These are phyloP conservation scores for Neoascochyta sp. DNA, from an alignment of 2,329 filamentous ascomycete species.

Conservation along the genomic window DNA sequence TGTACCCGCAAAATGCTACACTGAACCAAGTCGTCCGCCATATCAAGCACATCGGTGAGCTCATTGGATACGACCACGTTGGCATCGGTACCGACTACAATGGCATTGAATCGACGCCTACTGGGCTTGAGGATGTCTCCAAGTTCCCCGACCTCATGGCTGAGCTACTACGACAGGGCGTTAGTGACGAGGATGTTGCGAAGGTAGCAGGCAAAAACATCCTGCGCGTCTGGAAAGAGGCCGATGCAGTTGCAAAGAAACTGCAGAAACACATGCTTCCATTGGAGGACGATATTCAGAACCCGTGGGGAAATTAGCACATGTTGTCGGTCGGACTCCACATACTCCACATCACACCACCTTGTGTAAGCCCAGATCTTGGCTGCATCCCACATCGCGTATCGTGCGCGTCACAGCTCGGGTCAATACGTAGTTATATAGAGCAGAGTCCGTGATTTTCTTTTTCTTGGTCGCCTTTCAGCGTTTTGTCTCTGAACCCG, in stretches of 20 bases:
- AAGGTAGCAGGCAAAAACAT: constrained; percentile 79
- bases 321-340: constrained; percentile 2
- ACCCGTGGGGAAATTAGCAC: constrained; percentile 14
- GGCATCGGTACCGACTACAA: constrained; percentile 90
- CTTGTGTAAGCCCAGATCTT: constrained; percentile 15
- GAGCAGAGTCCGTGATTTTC: no score
- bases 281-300: constrained; percentile 43
- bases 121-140: constrained; percentile 78
- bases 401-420: no score
- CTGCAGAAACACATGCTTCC: constrained; percentile 54
- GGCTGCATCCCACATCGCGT: no score
- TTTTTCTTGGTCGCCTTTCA: no score
- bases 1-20: constrained; percentile 65
- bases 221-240: constrained; percentile 77
- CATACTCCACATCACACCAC: constrained; percentile 20
- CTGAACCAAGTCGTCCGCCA: constrained; percentile 75
- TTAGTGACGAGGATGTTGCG: constrained; percentile 68
- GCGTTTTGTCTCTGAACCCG: no score
- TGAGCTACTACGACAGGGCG: constrained; percentile 67
- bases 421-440: no score
- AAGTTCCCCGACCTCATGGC: constrained; percentile 76
- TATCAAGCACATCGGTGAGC: constrained; percentile 74
- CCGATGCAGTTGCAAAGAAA: constrained; percentile 65
- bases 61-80: constrained; percentile 83
- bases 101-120: constrained; percentile 63